A percentile compares a stretch with the other conserved stretches of the same genome.
Conservation (phyloP, 2,329 filamentous ascomycete species). For the Sarocladium strictum region DNA sequence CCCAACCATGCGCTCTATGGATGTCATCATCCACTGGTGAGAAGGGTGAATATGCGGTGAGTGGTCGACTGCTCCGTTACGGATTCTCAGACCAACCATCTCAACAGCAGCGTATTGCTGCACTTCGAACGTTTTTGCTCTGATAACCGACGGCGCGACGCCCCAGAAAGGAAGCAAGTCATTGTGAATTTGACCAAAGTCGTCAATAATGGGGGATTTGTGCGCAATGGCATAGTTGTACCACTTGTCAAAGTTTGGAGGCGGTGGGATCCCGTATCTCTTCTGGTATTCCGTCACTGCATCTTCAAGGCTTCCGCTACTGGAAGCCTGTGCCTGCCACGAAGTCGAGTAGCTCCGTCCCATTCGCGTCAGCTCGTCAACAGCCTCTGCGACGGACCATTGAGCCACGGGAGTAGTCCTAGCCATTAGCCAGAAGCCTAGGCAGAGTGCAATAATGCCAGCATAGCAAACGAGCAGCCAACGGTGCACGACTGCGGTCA, state of each 20-base stretch:
- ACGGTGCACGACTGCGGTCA: slow-evolving; percentile 10
- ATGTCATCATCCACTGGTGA: slow-evolving; percentile 30
- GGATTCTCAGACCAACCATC: slow-evolving; percentile 45
- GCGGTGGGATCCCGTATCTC: slow-evolving; percentile 56
- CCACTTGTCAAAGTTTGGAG: slow-evolving; percentile 75
- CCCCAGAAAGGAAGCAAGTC: slow-evolving; percentile 75
- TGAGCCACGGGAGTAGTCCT: neutral
- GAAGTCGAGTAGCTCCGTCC: slow-evolving; percentile 7
- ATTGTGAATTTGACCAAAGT: slow-evolving; percentile 68
- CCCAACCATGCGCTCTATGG: slow-evolving; percentile 56
- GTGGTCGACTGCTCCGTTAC: slow-evolving; percentile 50
- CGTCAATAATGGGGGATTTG: slow-evolving; percentile 63
- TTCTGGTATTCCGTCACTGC: slow-evolving; percentile 37
- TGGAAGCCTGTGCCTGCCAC: slow-evolving; percentile 17
- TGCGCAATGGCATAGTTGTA: slow-evolving; percentile 61
- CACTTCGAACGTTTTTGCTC: slow-evolving; percentile 40
- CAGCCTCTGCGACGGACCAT: slow-evolving; percentile 7
- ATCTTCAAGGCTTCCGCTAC: slow-evolving; percentile 16
- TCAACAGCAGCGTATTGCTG: slow-evolving; percentile 26
- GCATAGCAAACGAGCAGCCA: slow-evolving; percentile 15
- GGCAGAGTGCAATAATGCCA: slow-evolving; percentile 9
- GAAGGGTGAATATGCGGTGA: slow-evolving; percentile 25
- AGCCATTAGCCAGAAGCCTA: slow-evolving; percentile 10
- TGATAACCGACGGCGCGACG: slow-evolving; percentile 57
- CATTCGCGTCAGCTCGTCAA: slow-evolving; percentile 14